phyloP scores from a whole-genome alignment of 2,329 filamentous ascomycete species.

The Clarireedia hainanense region DNA sequence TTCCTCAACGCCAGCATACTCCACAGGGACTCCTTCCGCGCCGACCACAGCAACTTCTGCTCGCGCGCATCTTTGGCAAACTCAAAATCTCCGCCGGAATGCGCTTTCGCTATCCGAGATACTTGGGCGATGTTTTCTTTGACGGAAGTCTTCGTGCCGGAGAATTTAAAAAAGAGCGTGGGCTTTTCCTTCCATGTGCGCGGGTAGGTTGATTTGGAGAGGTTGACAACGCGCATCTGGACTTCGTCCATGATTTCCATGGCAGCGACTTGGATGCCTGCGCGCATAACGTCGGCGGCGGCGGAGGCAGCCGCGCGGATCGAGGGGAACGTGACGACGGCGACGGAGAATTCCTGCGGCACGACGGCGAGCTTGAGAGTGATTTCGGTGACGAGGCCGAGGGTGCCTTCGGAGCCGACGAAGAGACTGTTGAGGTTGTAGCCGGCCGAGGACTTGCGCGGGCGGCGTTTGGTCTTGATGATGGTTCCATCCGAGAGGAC shows the following conservation, averaged over 20 bases:
- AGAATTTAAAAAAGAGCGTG: constrained; percentile 80
- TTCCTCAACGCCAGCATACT: constrained; percentile 65
- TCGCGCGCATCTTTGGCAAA: constrained; percentile 67
- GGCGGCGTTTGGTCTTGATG: constrained; percentile 71
- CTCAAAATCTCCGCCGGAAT: constrained; percentile 62
- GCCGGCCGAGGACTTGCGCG: constrained; percentile 72
- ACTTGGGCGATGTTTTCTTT: constrained; percentile 68
- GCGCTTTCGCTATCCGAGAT: constrained; percentile 54
- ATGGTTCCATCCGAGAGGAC: constrained; percentile 71
- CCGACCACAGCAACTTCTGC: constrained; percentile 70
- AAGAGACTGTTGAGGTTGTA: constrained; percentile 79
- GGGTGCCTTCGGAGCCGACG: constrained; percentile 72
- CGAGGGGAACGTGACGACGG: constrained; percentile 70
- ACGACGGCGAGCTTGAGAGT: constrained; percentile 73
- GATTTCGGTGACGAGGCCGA: constrained; percentile 75
- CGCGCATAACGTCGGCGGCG: constrained; percentile 67
- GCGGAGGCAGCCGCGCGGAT: constrained; percentile 70
- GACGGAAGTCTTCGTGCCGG: constrained; percentile 70
- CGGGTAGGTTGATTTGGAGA: constrained; percentile 60
- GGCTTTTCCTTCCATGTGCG: constrained; percentile 66
- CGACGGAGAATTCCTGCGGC: constrained; percentile 68
- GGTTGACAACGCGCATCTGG: constrained; percentile 77
- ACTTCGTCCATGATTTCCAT: constrained; percentile 82
- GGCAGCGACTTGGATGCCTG: constrained; percentile 31
- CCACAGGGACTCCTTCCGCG: constrained; percentile 78